Base-by-base conservation (phyloP, 345 rosid genomes). In the Rhizophora apiculata region DNA sequence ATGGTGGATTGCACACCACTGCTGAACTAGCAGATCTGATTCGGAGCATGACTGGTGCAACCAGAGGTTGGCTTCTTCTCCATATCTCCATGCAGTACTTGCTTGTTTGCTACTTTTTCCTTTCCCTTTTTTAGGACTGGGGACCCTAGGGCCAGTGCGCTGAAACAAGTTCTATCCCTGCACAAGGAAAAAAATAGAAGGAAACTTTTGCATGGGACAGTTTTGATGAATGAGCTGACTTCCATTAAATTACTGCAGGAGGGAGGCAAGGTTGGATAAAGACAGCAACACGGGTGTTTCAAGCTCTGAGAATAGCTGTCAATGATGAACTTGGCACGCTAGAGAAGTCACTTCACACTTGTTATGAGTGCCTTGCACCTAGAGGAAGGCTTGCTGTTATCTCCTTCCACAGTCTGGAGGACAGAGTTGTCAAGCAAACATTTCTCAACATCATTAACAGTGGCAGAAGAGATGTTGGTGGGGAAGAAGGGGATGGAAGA, bases 221-320 rank as follows among this genome's bases (percentile, higher is more conserved):
- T 9, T 19, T 26, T 21, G 10, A 69, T 60, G 64, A 59, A 67
- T 34, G 24, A 54, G 60, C 67, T 52, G 43, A 18, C 9, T 59
- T 24, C 51, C 16, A 67, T 62, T 59, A 16, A 76, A 66, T 68
- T 76, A 46, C 26, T 67, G n/a, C 73, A 88, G 97, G 85, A 56
- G 93, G 97, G 61, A 86, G 97, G 80, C 98, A 86, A 82, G 97
- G 98, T 68, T 94, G 96, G 97, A 83, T 94, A 76, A 91, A 94
- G 79, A 89, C 96, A n/a, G 98, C 98, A 39, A 89, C 93, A 32
- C 83, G 96, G 59, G 97, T 91, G 65, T 94, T 91, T 66, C 98
- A 94, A 77, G 95, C 96, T 29, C 84, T 94, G 60, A 81, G 98
- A 73, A 94, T 91, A 27, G 96, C 97, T 39, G 98, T 94, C 46